Evolutionary conservation across 768 basidiomycete species (phyloP).

Genomic region (Rhizopogon salebrosus): DNA sequence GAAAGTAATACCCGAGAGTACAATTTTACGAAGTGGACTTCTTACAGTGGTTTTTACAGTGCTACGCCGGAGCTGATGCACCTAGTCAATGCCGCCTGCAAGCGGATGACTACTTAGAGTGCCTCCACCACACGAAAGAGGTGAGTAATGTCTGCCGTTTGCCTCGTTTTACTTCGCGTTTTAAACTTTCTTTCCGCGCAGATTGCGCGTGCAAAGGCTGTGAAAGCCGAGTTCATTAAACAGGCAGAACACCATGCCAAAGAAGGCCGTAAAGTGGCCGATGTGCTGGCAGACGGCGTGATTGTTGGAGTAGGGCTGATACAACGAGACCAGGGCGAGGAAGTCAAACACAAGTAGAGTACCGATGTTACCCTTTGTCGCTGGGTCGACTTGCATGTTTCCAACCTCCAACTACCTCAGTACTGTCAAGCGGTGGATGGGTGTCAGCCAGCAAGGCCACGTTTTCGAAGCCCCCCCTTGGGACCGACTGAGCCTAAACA

Average conservation of each 20-base stretch:
- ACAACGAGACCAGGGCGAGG: constrained; percentile 37
- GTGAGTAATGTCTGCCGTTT: constrained; percentile 38
- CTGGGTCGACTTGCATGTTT: neutral
- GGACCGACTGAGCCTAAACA: neutral
- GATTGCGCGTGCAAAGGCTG: constrained; percentile 61
- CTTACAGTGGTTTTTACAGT: constrained; percentile 39
- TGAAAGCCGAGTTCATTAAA: constrained; percentile 69
- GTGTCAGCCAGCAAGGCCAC: neutral
- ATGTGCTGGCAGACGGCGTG: constrained; percentile 67
- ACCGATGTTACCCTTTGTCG: neutral
- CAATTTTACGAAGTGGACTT: neutral
- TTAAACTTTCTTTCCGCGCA: constrained; percentile 15
- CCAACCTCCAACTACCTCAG: neutral
- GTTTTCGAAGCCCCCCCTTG: neutral
- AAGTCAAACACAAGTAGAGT: constrained; percentile 9
- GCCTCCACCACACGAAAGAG: constrained; percentile 86
- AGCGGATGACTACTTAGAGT: constrained; percentile 87
- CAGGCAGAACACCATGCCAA: constrained; percentile 60
- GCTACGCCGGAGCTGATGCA: constrained; percentile 76
- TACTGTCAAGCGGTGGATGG: neutral
- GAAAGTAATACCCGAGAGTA: constrained; percentile 37
- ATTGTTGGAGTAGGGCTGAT: constrained; percentile 76
- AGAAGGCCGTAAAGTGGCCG: constrained; percentile 67
- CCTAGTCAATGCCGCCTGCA: constrained; percentile 68
- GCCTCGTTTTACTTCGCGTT: neutral